Evolutionary conservation across 1,284 basidiomycete species (phyloP), one percentile per base, ranked within the genome.

Genomic region (Crocinoboletus sp.): DNA sequence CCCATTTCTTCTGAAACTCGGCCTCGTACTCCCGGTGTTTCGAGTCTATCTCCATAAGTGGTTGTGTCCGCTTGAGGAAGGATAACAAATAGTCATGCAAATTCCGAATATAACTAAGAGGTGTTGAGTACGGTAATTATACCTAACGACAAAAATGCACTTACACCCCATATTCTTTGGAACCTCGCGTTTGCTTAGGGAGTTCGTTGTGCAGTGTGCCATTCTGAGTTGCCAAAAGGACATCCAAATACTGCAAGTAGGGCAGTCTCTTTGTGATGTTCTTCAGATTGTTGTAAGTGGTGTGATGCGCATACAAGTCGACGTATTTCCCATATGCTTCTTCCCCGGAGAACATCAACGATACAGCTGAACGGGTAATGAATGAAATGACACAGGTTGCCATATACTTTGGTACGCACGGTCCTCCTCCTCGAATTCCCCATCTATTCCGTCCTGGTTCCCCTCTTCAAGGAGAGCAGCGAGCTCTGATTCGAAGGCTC

Each of bases 311-410:
- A 66, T 98, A 92, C 48, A 99, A 67, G 67, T 99, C 96, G 50
- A 99, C 77, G 65, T 95, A 97, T 66, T 90, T 88, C 38, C 96
- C 96, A 52, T 94, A 92, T 28, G 80, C 79, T 65, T 99, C 96
- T 71, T 99, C 95, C 31, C 96, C 96, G 10, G 92, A 94, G 69
- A 97, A 97, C 53, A 94, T 70, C 45, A 90, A 71, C 48, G 91
- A 88, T 45, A 96, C 76, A 43, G 89, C 93, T 95, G 56, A 37
- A 45, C 33, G 43, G 45, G 34, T 37, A 38, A 48, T 53, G 52
- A 53, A 51, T 52, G 33, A 29, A 50, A 45, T 24, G 24, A 28
- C 32, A 38, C 28, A 20, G 32, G 30, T 23, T 13, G 38, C 30
- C 13, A 41, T 17, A 53, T 16, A 35, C 38, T 29, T 24, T 35